A percentile compares a stretch with the other conserved stretches of the same genome.
Evolutionary conservation across 768 basidiomycete species (phyloP).

Genomic region (Ramaria sp.): DNA sequence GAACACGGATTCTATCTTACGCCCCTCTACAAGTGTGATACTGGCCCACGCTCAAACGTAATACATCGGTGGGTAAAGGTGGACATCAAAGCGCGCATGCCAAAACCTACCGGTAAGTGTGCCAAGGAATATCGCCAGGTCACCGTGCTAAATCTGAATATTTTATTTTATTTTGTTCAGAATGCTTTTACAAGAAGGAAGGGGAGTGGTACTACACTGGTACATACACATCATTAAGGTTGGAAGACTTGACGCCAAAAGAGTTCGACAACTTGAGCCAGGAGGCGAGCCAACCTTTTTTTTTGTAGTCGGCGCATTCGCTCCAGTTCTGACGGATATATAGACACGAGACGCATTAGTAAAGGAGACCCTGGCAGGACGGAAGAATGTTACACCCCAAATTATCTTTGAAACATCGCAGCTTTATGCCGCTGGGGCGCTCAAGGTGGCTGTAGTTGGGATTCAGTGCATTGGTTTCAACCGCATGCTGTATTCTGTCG

Average conservation of each 20-base stretch:
- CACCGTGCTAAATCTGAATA: neutral
- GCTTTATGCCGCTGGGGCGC: conserved; percentile 61
- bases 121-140: neutral
- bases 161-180: conserved; percentile 22
- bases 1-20: conserved; percentile 73
- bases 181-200: conserved; percentile 76
- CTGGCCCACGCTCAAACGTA: conserved; percentile 64
- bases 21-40: conserved; percentile 67
- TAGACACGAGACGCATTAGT: conserved; percentile 59
- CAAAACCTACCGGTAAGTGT: conserved; percentile 47
- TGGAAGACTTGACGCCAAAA: conserved; percentile 52
- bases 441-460: conserved; percentile 63
- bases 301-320: conserved; percentile 5
- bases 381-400: conserved; percentile 71
- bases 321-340: neutral
- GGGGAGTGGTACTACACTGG: conserved; percentile 81
- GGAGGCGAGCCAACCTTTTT: conserved; percentile 36
- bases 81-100: conserved; percentile 52
- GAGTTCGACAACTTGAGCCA: conserved; percentile 60
- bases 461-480: conserved; percentile 74
- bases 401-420: conserved; percentile 67
- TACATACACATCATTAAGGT: conserved; percentile 54
- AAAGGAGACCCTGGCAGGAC: conserved; percentile 58
- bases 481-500: conserved; percentile 47
- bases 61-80: conserved; percentile 65